These are phyloP conservation scores for Cafeteria roenbergensis DNA, from an alignment of 108 stramenopile species.

Conservation along the genomic window DNA sequence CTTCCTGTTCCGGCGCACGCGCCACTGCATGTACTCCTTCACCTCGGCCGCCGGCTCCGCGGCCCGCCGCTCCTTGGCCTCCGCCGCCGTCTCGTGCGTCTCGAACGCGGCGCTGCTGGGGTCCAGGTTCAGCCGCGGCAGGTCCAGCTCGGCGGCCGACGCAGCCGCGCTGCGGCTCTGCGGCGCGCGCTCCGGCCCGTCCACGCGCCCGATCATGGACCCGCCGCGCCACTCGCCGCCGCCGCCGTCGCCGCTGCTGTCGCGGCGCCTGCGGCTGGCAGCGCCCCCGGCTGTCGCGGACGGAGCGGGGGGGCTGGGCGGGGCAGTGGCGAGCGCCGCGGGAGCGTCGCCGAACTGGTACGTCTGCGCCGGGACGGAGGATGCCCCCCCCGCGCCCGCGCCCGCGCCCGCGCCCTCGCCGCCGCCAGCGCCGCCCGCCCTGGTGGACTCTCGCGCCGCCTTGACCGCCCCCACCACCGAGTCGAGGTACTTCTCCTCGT, in stretches of 20 bases:
- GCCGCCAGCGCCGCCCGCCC: too few species aligned
- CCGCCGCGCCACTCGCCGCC: too few species aligned
- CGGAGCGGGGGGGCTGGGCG: too few species aligned
- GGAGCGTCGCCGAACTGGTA: not conserved
- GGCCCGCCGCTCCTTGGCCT: conserved; percentile 2
- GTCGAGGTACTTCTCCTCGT: not conserved
- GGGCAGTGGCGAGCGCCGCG: not conserved
- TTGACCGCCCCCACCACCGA: not conserved
- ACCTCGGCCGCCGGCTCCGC: conserved; percentile 58
- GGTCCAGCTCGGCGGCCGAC: too few species aligned
- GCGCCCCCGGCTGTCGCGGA: too few species aligned
- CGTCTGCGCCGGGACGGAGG: not conserved
- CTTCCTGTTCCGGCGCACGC: conserved; percentile 60
- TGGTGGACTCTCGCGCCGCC: too few species aligned
- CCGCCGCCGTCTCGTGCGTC: not conserved
- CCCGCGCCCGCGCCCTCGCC: not conserved
- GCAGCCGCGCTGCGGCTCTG: too few species aligned
- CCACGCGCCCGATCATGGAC: too few species aligned
- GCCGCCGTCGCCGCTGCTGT: too few species aligned
- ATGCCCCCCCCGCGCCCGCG: not conserved
- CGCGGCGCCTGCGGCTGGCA: too few species aligned
- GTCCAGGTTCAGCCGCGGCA: conserved; percentile 5
- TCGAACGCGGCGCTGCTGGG: not conserved
- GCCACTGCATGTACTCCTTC: conserved; percentile 71
- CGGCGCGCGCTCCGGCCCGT: too few species aligned